Percentiles rank a stretch among this genome's conserved stretches.
phyloP scores from a whole-genome alignment of 306 rosid species.

The Cicer bijugum region DNA sequence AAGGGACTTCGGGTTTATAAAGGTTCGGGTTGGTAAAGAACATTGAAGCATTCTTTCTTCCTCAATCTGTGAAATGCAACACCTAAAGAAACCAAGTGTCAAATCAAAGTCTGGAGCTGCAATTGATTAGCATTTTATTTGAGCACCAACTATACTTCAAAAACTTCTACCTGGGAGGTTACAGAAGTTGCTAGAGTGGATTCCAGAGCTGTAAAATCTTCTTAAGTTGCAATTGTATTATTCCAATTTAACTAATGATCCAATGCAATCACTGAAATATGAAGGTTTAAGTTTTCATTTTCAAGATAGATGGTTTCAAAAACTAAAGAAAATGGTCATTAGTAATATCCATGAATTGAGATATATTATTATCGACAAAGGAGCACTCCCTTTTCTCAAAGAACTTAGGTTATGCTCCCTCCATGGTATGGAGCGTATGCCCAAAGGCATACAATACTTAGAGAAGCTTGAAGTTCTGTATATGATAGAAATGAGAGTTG shows the following conservation, averaged over 20 bases:
- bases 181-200: background rate
- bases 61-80: background rate
- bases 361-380: background rate
- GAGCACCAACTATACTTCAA: background rate
- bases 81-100: background rate
- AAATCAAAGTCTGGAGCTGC: background rate
- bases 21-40: background rate
- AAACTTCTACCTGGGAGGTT: background rate
- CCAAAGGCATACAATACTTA: background rate
- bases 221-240: background rate
- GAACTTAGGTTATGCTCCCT: background rate
- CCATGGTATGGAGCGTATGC: background rate
- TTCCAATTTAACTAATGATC: background rate
- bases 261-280: background rate
- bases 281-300: background rate
- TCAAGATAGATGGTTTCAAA: constrained; percentile 1
- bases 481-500: background rate
- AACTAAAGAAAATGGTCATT: background rate
- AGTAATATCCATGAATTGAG: background rate
- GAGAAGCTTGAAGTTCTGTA: background rate
- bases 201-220: background rate
- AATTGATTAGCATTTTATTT: background rate
- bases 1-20: background rate
- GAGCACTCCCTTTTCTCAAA: background rate
- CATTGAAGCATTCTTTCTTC: background rate